Conservation (phyloP, 805 yeast species). For the Ogataea trehalophila region DNA sequence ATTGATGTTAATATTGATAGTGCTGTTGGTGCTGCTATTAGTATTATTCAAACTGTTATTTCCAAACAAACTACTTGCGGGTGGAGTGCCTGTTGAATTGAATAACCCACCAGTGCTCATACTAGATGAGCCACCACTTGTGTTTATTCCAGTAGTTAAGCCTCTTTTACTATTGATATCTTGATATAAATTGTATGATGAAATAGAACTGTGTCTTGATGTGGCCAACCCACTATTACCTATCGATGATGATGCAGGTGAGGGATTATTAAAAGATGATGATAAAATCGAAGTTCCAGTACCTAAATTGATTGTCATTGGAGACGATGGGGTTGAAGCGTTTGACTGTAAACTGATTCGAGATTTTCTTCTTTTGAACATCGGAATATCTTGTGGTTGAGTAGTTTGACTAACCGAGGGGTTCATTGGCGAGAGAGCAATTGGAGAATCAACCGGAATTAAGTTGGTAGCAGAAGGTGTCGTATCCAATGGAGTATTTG, state of each 20-base stretch:
- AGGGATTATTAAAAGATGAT: conserved; percentile 17
- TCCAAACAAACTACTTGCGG: not conserved
- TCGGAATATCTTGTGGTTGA: conserved; percentile 29
- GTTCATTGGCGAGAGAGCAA: conserved; percentile 6
- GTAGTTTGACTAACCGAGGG: conserved; percentile 9
- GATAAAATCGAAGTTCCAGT: conserved; percentile 10
- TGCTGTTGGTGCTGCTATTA: not conserved
- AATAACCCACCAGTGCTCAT: not conserved
- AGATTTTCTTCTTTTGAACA: conserved; percentile 30
- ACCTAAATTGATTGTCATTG: conserved; percentile 8
- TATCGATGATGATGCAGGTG: conserved; percentile 14
- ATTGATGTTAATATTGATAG: not conserved
- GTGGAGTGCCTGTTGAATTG: conserved; percentile 1
- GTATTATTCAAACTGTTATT: not conserved
- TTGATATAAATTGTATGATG: conserved; percentile 24
- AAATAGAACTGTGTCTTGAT: conserved; percentile 24
- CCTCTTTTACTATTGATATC: conserved; percentile 27
- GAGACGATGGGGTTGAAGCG: conserved; percentile 26
- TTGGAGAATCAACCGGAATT: conserved; percentile 13
- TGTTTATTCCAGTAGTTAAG: conserved; percentile 5
- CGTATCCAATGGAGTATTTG: conserved; percentile 21
- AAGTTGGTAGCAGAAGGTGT: conserved; percentile 17
- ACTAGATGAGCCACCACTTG: not conserved
- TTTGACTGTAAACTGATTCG: conserved; percentile 8
- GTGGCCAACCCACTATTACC: not conserved